Evolutionary conservation across 2,329 filamentous ascomycete species (phyloP).

Genomic region (Nemania abortiva): DNA sequence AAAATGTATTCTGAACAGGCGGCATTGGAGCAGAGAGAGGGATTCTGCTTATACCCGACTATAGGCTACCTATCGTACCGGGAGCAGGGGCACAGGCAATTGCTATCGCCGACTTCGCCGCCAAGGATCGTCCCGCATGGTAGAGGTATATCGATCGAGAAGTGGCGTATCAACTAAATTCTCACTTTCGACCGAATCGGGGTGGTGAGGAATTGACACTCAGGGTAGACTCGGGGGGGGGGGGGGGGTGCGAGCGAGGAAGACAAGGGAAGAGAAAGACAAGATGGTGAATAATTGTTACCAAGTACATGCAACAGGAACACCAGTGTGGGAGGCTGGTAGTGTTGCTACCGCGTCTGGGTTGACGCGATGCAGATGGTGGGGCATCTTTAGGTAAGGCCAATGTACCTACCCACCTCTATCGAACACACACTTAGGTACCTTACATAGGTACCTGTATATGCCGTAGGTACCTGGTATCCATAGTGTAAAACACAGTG

Average conservation of each 20-base stretch:
- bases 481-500: too few species aligned
- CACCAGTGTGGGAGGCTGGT: too few species aligned
- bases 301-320: too few species aligned
- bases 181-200: background rate
- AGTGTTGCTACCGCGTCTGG: too few species aligned
- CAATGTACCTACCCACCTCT: too few species aligned
- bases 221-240: too few species aligned
- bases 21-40: slow-evolving; percentile 39
- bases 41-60: background rate
- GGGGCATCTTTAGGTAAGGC: too few species aligned
- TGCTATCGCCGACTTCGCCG: slow-evolving; percentile 27
- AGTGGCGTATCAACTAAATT: slow-evolving; percentile 9
- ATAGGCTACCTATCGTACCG: background rate
- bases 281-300: background rate
- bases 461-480: too few species aligned
- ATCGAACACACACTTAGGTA: too few species aligned
- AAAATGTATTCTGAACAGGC: slow-evolving; percentile 54
- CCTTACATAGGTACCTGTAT: too few species aligned
- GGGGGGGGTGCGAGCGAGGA: background rate
- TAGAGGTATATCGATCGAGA: slow-evolving; percentile 7
- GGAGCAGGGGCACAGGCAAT: background rate
- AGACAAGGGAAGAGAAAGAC: background rate
- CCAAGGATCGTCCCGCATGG: slow-evolving; percentile 21
- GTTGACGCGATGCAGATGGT: too few species aligned
- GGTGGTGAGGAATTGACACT: background rate